Base-by-base conservation (phyloP, 306 rosid genomes). In the Cotoneaster glaucophyllus region DNA sequence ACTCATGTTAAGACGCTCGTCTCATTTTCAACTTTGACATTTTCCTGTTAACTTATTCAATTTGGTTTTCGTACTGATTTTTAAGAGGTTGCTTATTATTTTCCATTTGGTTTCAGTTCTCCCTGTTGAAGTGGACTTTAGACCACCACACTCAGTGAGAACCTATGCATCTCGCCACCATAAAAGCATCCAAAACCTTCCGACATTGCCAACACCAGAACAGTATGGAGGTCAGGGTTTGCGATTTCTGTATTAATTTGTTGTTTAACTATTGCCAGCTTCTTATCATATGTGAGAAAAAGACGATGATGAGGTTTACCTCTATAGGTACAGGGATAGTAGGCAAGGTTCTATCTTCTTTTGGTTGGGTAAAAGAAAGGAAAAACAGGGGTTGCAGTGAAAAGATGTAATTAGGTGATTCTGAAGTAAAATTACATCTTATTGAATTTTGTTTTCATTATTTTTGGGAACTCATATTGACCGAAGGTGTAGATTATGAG, bases 91-190 rank as follows among this genome's bases (percentile, higher is more conserved):
- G 24, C 25, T 1, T 54, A 12, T 34, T 25, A 54, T 54, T 21
- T 56, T 56, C 34, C 24, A 7, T 56, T 71, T 26, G 39, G 69
- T 59, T 48, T 65, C 73, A 89, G 93, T 77, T 81, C 50, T 81
- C 78, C 86, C 93, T 1, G 57, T 54, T 32, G 81, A 76, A 63
- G 75, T 61, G 76, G 78, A 76, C 78, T 69, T 32, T 41, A 39
- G 52, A 43, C 81, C 82, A 52, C 84, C 79, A 58, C 63, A 69
- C 11, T 63, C 81, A 3, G 63, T 53, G 31, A 79, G 73, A 66
- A 63, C 62, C 73, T 44, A 76, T 70, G 41, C 62, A 14, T 70
- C 64, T 78, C 58, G 70, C 43, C 68, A 65, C 43, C 74, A 65
- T 76, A 80, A 26, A 53, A 34, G 70, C 8, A 7, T 76, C 67